Evolutionary conservation across 2,329 filamentous ascomycete species (phyloP).

Genomic region (Penicillium corylophilum): DNA sequence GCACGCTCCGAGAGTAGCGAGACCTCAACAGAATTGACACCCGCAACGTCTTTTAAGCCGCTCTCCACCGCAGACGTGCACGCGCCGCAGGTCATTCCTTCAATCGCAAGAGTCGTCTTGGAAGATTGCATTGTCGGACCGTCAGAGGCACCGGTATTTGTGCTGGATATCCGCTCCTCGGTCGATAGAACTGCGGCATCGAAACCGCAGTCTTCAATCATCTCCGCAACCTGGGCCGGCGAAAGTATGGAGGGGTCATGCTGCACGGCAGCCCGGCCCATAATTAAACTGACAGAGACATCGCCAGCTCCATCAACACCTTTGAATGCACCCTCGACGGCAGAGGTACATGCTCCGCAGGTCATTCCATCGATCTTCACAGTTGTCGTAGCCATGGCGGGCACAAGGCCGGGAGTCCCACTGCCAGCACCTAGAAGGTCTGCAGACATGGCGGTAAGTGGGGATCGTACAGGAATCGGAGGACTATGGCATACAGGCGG

Average conservation of each 20-base stretch:
- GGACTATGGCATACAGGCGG: conserved; percentile 20
- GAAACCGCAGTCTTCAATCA: conserved; percentile 89
- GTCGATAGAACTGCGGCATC: conserved; percentile 86
- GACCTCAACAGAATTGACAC: conserved; percentile 74
- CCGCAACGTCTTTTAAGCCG: conserved; percentile 71
- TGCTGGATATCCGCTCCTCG: conserved; percentile 53
- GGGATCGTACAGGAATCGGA: conserved; percentile 2
- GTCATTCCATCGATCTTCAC: conserved; percentile 82
- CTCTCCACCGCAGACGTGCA: conserved; percentile 84
- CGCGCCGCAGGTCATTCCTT: conserved; percentile 89
- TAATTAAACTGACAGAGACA: conserved; percentile 89
- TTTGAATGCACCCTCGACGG: conserved; percentile 90
- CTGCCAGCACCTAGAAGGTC: conserved; percentile 18
- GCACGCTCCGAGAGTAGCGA: conserved; percentile 81
- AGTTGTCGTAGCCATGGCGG: conserved; percentile 81
- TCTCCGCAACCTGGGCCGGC: conserved; percentile 74
- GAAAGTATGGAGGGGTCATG: conserved; percentile 76
- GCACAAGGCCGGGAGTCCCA: conserved; percentile 25
- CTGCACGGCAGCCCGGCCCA: conserved; percentile 91
- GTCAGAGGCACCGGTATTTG: conserved; percentile 33
- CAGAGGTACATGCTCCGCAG: conserved; percentile 91
- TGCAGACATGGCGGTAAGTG: conserved; percentile 17
- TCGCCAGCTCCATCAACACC: conserved; percentile 75
- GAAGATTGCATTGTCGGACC: conserved; percentile 40
- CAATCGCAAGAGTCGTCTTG: conserved; percentile 74